A percentile compares a stretch with the other conserved stretches of the same genome.
Conservation (phyloP, 345 rosid genomes). For the Raphanus sativus region DNA sequence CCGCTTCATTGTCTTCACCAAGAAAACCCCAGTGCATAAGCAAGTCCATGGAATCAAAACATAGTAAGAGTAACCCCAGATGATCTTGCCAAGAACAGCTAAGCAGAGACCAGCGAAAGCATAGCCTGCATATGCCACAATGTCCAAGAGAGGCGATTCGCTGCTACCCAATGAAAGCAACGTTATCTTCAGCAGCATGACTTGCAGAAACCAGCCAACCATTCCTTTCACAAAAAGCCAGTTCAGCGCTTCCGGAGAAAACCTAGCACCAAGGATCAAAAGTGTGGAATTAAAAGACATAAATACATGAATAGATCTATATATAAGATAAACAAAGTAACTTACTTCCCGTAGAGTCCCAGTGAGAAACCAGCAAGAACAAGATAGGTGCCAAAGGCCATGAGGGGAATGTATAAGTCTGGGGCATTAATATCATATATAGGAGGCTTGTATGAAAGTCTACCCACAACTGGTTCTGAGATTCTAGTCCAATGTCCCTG, state of each 20-base stretch:
- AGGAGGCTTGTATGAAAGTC: too few species aligned
- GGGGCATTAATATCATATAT: too few species aligned
- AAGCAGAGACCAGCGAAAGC: slow-evolving; percentile 72
- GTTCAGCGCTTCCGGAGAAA: slow-evolving; percentile 82
- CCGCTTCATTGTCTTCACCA: slow-evolving; percentile 96
- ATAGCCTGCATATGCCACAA: slow-evolving; percentile 90
- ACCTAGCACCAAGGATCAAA: slow-evolving; percentile 43
- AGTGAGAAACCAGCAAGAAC: too few species aligned
- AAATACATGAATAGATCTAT: background rate
- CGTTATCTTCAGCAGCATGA: slow-evolving; percentile 72
- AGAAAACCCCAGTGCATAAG: slow-evolving; percentile 80
- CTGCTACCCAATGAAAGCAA: slow-evolving; percentile 82
- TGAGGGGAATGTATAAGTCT: too few species aligned
- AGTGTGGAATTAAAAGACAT: background rate
- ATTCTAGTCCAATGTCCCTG: too few species aligned
- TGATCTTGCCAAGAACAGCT: slow-evolving; percentile 71
- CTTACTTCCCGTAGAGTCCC: too few species aligned
- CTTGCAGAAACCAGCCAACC: slow-evolving; percentile 86
- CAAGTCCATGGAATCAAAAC: slow-evolving; percentile 79
- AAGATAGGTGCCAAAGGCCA: too few species aligned
- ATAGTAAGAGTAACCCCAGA: slow-evolving; percentile 70
- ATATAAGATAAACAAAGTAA: too few species aligned
- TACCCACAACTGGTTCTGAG: too few species aligned
- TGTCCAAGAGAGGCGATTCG: slow-evolving; percentile 88
- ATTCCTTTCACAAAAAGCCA: slow-evolving; percentile 91